Conservation (phyloP, 352 stramenopile genomes). For the Globisporangium okanoganense region DNA sequence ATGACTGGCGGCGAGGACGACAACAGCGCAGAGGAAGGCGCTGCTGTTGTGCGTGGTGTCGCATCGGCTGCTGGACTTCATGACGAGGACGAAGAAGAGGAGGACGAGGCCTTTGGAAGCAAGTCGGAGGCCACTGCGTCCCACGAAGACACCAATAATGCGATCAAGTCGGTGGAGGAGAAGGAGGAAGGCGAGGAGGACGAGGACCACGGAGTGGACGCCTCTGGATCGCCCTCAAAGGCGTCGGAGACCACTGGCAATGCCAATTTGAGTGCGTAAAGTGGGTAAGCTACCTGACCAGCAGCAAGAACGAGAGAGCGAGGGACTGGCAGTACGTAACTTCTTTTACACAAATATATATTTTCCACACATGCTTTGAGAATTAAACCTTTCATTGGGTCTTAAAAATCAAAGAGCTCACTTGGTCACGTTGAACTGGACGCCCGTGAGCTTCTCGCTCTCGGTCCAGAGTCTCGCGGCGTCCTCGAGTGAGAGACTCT, state of each 20-base stretch:
- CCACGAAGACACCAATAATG: constrained; percentile 6
- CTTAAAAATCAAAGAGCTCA: neutral
- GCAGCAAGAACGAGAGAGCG: too few species aligned
- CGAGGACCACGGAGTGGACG: constrained; percentile 1
- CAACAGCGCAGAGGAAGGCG: constrained; percentile 1
- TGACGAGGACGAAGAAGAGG: constrained; percentile 19
- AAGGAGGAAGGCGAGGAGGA: constrained; percentile 22
- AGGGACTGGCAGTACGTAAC: neutral
- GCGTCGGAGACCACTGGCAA: neutral
- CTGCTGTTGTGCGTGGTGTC: neutral
- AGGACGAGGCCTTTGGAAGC: constrained; percentile 17
- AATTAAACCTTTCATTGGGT: too few species aligned
- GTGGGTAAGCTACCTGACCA: neutral
- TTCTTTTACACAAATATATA: constrained; percentile 1
- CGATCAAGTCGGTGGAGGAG: constrained; percentile 13
- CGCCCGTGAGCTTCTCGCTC: constrained; percentile 28
- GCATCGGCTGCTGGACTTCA: neutral
- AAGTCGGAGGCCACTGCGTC: constrained; percentile 5
- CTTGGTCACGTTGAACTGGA: constrained; percentile 18
- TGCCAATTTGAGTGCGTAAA: neutral
- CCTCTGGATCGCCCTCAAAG: neutral
- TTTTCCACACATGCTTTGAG: constrained; percentile 5
- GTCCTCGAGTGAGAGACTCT: constrained; percentile 33
- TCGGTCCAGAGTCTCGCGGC: constrained; percentile 27
- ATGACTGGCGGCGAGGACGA: constrained; percentile 21